These are phyloP conservation scores for Leucosporidium yakuticum DNA, from an alignment of 768 basidiomycete genomes.

Conservation along the genomic window DNA sequence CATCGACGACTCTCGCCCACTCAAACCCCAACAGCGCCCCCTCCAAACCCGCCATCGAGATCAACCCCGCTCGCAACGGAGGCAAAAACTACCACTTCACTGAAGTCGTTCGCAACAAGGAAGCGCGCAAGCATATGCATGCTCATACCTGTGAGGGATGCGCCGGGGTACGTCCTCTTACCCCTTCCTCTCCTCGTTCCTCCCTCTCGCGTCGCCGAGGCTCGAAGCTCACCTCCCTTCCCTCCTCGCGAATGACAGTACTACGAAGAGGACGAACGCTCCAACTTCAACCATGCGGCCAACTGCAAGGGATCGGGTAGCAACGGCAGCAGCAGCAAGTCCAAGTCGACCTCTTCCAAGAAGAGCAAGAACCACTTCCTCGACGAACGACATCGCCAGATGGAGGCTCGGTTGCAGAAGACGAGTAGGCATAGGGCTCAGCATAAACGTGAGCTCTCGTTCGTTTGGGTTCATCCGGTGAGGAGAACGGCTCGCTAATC, in stretches of 20 bases:
- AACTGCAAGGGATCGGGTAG: background rate
- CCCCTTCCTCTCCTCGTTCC: background rate
- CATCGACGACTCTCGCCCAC: background rate
- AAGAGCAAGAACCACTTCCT: background rate
- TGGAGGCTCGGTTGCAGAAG: constrained; percentile 53
- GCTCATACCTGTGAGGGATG: constrained; percentile 79
- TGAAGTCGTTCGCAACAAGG: constrained; percentile 64
- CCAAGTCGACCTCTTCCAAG: no score
- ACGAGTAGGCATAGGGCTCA: constrained; percentile 11
- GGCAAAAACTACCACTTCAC: constrained; percentile 66
- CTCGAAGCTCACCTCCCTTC: no score
- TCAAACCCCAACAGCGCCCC: constrained; percentile 10
- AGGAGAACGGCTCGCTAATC: background rate
- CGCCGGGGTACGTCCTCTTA: constrained; percentile 53
- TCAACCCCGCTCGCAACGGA: constrained; percentile 60
- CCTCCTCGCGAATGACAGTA: background rate
- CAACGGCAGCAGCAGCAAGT: background rate
- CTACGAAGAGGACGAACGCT: background rate
- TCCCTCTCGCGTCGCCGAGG: constrained; percentile 2
- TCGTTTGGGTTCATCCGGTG: background rate
- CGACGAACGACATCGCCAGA: constrained; percentile 63
- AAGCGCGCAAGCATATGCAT: constrained; percentile 60
- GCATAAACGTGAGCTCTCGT: constrained; percentile 51
- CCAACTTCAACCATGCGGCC: background rate
- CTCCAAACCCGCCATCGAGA: constrained; percentile 60